Base-by-base conservation (phyloP, 1,284 basidiomycete species). In the Leccinum fuscescens region DNA sequence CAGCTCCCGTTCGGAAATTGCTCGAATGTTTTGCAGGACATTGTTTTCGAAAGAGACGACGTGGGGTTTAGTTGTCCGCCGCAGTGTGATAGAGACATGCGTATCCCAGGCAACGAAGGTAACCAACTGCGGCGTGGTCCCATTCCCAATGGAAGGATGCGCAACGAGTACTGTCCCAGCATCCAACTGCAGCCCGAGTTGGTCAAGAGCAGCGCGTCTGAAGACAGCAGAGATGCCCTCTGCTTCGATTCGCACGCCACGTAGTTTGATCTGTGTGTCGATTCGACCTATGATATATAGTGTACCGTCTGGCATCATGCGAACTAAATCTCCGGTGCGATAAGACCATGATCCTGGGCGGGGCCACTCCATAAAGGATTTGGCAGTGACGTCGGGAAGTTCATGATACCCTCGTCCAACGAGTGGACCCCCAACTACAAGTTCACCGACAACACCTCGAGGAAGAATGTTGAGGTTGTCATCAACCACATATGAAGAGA, bases 221-320 rank as follows among this genome's bases (percentile, higher is more conserved):
- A 83, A 68, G 52, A 83, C 77, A 37, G 81, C 74, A 9, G 81
- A 82, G 24, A 84, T 78, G 6, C 82, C 82, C 65, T 82, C 82
- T 1, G 77, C 77, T 65, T 84, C 83, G 29, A 84, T 82, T 11
- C 83, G 78, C 31, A 84, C 81, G 27, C 83, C 82, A 44, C 80
- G 76, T 39, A 83, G 70, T 69, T 85, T 84, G 67, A 84, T 79
- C 63, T 84, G 83, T 15, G 79, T 79, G 63, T 84, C 83, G 49
- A 82, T 80, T 22, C 83, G 77, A n/a, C 83, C 83, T 29, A 82
- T 70, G 56, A 84, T 83, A 64, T 83, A 79, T 22, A 85, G 66
- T 5, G 79, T 78, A n/a, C 72, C 74, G 62, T 85, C 81, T 1
- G 81, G 80, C 73, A 82, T 79, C 80, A 85, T 82, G 51, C 83